A percentile compares a stretch with the other conserved stretches of the same genome.
Evolutionary conservation across 2,329 filamentous ascomycete species (phyloP).

Genomic region (Venturia asperata): DNA sequence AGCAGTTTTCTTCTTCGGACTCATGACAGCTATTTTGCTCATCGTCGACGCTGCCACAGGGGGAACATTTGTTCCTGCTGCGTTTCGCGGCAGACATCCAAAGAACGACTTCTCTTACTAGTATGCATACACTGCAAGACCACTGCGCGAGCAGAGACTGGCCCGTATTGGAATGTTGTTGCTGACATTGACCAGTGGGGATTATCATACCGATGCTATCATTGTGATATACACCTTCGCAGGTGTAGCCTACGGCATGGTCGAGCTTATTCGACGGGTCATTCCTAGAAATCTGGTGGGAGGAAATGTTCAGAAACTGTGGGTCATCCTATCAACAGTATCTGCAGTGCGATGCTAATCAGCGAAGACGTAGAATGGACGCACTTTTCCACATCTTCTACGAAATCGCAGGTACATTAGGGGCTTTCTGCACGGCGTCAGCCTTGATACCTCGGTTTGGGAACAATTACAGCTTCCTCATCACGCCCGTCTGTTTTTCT

Average conservation of each 20-base stretch:
- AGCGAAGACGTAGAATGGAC: slow-evolving; percentile 19
- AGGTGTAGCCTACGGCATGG: slow-evolving; percentile 41
- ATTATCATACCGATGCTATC: slow-evolving; percentile 44
- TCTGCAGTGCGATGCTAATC: slow-evolving; percentile 20
- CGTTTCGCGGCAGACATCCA: slow-evolving; percentile 27
- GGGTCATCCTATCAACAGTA: slow-evolving; percentile 26
- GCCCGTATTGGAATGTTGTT: not conserved
- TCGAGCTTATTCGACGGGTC: slow-evolving; percentile 45
- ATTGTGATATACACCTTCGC: slow-evolving; percentile 43
- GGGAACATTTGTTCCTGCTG: slow-evolving; percentile 36
- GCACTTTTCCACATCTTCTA: slow-evolving; percentile 34
- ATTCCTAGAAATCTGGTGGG: slow-evolving; percentile 48
- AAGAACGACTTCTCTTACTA: slow-evolving; percentile 40
- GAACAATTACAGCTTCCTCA: slow-evolving; percentile 47
- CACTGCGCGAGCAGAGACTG: not conserved
- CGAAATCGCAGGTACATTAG: slow-evolving; percentile 31
- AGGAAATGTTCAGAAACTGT: slow-evolving; percentile 44
- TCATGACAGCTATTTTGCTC: slow-evolving; percentile 43
- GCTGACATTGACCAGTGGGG: slow-evolving; percentile 25
- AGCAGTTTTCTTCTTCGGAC: slow-evolving; percentile 40
- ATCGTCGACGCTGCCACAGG: slow-evolving; percentile 45
- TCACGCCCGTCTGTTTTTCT: slow-evolving; percentile 44
- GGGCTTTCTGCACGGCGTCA: slow-evolving; percentile 44
- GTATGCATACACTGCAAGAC: not conserved
- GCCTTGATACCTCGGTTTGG: slow-evolving; percentile 44